phyloP scores from a whole-genome alignment of 225 moss, liverwort and hornwort genomes.

The Pleurozium schreberi region DNA sequence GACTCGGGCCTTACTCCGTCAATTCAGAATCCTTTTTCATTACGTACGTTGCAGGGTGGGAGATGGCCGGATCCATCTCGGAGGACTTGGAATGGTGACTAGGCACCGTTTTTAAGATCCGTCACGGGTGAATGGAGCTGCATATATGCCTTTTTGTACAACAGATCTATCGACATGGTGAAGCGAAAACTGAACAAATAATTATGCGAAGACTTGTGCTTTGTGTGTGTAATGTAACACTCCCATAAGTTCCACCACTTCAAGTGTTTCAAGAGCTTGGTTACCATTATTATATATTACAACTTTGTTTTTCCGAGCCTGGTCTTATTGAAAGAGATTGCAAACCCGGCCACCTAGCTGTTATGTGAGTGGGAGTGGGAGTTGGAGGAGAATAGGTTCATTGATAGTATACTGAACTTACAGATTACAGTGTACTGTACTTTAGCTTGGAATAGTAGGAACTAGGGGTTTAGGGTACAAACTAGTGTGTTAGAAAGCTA shows the following conservation, averaged over 20 bases:
- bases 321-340: background rate
- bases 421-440: background rate
- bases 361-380: background rate
- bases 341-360: background rate
- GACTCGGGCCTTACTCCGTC: background rate
- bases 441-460: background rate
- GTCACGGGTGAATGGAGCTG: background rate
- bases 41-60: background rate
- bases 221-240: background rate
- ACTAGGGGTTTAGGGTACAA: background rate
- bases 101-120: background rate
- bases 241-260: background rate
- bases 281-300: background rate
- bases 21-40: background rate
- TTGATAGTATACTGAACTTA: constrained; percentile 2
- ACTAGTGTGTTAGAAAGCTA: background rate
- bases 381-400: constrained; percentile 1
- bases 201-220: background rate
- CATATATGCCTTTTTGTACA: constrained; percentile 10
- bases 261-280: background rate
- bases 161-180: background rate
- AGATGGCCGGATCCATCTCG: background rate
- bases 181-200: background rate
- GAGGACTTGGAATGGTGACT: background rate
- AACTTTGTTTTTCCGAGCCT: background rate